Percentiles rank a stretch among this genome's conserved stretches.
These are phyloP conservation scores for Aspergillus bombycis DNA, from an alignment of 2,329 filamentous ascomycete genomes.

Conservation along the genomic window DNA sequence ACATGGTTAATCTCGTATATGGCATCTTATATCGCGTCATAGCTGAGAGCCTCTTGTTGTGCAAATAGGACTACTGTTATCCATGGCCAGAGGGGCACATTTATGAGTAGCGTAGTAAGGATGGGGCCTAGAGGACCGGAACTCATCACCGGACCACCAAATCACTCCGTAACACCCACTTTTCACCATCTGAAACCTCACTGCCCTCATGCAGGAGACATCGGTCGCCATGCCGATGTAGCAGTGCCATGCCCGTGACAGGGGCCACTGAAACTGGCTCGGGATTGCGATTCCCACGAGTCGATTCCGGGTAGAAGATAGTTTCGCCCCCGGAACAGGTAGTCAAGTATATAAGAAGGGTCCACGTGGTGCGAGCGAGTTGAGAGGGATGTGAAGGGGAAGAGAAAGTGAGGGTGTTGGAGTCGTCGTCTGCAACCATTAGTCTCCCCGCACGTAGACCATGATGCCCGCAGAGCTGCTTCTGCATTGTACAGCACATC, in stretches of 20 bases:
- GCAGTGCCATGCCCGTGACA: slow-evolving; percentile 80
- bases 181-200: slow-evolving; percentile 78
- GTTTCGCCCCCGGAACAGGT: slow-evolving; percentile 87
- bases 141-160: slow-evolving; percentile 52
- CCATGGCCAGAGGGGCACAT: not conserved
- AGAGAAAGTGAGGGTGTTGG: slow-evolving; percentile 69
- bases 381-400: slow-evolving; percentile 44
- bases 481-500: not conserved
- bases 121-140: not conserved
- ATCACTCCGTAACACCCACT: slow-evolving; percentile 89
- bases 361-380: slow-evolving; percentile 81
- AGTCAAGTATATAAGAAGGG: slow-evolving; percentile 83
- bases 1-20: slow-evolving; percentile 1
- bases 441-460: not conserved
- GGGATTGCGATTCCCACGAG: slow-evolving; percentile 47
- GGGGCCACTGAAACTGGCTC: slow-evolving; percentile 73
- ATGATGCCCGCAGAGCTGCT: not conserved
- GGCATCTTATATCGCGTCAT: not conserved
- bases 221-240: slow-evolving; percentile 87
- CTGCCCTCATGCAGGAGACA: slow-evolving; percentile 88
- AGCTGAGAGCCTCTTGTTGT: slow-evolving; percentile 1
- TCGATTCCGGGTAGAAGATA: slow-evolving; percentile 77
- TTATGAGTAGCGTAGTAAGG: not conserved
- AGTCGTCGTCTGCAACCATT: slow-evolving; percentile 73
- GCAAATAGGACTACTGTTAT: slow-evolving; percentile 7